Base-by-base conservation (phyloP, 1,284 basidiomycete species). In the Cutaneotrichosporon cyanovorans region DNA sequence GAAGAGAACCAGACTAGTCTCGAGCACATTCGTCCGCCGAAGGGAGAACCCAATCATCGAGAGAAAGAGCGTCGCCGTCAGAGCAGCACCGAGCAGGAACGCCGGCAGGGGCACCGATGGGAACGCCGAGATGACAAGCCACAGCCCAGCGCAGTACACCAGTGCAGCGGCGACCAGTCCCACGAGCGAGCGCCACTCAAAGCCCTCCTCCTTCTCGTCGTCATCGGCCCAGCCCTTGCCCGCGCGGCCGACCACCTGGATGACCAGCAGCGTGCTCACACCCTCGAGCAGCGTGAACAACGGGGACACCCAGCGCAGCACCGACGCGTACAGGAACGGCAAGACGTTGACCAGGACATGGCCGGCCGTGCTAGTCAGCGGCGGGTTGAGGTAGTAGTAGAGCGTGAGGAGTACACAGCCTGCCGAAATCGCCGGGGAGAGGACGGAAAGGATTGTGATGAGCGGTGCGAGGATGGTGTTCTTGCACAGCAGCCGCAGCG, bases 1-100 rank as follows among this genome's bases (percentile, higher is more conserved):
- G 36, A 91, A 75, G 3, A 87, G 83, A 35, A 93, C 79, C 37
- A 86, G 81, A 14, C 84, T 83, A 3, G 90, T 90, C 68, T 97
- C 91, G 49, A 96, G 84, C 35, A 93, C 85, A 60, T 92, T 95
- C 38, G 91, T 95, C 42, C 88, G 78, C 46, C 88, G 80, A 50
- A 91, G 70, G 11, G 80, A 81, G 68, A 96, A 93, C 5, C 88
- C 88, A 55, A 96, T 93, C 55, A 87, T 77, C 2, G 86, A 89
- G 32, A 96, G 77, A 73, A 96, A 96, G 37, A 92, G 50, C 14
- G 68, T 66, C 8, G 70, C 51, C 2, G 69, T 61, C 32, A 73
- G 55, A 0, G 66, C 64, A 2, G 58, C 48, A 11, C 72, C 72
- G 42, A 73, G 70, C 16, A 73, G 57, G 59, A 66, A 66, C 0